These are phyloP conservation scores for Kwoniella europaea DNA, from an alignment of 768 basidiomycete genomes.

Conservation along the genomic window DNA sequence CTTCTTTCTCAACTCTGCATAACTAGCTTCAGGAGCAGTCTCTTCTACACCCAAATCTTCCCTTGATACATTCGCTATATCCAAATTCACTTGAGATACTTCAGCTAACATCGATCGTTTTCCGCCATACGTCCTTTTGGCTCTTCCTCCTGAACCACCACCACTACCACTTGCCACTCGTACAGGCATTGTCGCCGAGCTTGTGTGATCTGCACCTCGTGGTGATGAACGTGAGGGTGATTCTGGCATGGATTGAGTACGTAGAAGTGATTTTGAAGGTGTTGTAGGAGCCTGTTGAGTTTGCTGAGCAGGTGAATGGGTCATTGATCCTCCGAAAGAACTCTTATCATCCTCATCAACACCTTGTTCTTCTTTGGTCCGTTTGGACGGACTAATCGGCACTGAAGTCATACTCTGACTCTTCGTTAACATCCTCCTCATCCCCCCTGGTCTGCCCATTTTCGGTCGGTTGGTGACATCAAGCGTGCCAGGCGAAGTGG, in stretches of 20 bases:
- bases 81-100: slow-evolving; percentile 14
- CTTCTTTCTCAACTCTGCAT: slow-evolving; percentile 49
- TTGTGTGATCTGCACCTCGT: neutral
- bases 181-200: neutral
- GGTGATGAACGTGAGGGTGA: slow-evolving; percentile 23
- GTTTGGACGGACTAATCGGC: slow-evolving; percentile 10
- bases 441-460: slow-evolving; percentile 21
- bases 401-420: slow-evolving; percentile 39
- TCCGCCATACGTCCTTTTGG: slow-evolving; percentile 41
- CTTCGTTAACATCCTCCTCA: slow-evolving; percentile 45
- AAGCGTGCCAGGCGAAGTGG: neutral
- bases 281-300: slow-evolving; percentile 13
- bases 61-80: slow-evolving; percentile 10
- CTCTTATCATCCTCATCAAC: neutral
- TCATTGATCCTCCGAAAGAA: slow-evolving; percentile 12
- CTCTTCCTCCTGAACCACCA: slow-evolving; percentile 28
- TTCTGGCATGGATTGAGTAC: slow-evolving; percentile 26
- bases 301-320: slow-evolving; percentile 1
- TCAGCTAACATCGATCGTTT: slow-evolving; percentile 31
- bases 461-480: neutral
- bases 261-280: slow-evolving; percentile 13
- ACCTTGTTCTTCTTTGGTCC: neutral
- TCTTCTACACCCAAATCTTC: neutral
- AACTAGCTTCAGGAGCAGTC: slow-evolving; percentile 35
- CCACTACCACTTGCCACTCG: neutral